Evolutionary conservation across 73 alveolate species (phyloP), one percentile per base, ranked within the genome.

Genomic region (Loxodes magnus): DNA sequence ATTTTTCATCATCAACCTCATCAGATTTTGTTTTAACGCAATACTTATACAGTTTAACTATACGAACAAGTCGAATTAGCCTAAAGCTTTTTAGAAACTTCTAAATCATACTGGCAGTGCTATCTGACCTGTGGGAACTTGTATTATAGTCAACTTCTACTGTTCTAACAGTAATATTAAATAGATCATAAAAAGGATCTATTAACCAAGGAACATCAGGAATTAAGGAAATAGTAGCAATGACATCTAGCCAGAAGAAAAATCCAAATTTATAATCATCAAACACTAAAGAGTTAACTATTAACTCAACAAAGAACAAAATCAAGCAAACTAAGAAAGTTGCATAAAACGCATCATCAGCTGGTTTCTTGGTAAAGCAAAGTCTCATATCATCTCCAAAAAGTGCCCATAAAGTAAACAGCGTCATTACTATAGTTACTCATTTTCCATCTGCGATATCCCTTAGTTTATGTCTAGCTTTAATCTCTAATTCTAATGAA

Each of bases 171-270:
- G 16, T 5, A 73, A 56, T n/a, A 30, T 38, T 5, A 59, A 6
- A 5, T 53, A 62, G 9, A 49, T 19, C 27, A 59, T 28, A 21
- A 60, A 75, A 5, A 12, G 35, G 58, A 27, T 75, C 90, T 6
- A 46, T 27, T 10, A 75, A 37, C 78, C 79, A 56, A 10, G 41
- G 51, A 5, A 75, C 62, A 38, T 75, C 90, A 26, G 90, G 77
- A 28, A 75, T 42, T 21, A 75, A 37, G 52, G 79, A 57, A 9
- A 75, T 48, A 5, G 90, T 75, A 0, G 90, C 90, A 16, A 75
- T 71, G 5, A 75, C 67, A 27, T 75, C 90, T 9, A 75, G 75
- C 79, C 83, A 75, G 51, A 75, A 75, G 79, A 57, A 75, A 43
- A 75, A 75, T 19, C 72, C 33, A 39, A 67, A 69, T 41, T 69